Conservation (phyloP, 2,329 filamentous ascomycete genomes). For the Fusarium sacchari region DNA sequence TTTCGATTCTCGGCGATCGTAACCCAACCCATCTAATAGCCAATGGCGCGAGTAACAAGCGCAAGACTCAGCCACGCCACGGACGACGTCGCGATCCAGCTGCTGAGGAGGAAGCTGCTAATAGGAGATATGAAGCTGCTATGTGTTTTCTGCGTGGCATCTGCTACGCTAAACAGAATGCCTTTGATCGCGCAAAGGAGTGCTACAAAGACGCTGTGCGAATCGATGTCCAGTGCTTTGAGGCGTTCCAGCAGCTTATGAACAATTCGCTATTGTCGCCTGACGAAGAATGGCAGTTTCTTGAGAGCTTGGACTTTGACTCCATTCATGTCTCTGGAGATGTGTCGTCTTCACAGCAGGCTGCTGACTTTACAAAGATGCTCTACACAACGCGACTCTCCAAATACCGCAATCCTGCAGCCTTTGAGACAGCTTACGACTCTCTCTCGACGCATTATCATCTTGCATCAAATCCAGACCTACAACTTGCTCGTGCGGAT, state of each 20-base stretch:
- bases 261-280: slow-evolving; percentile 92
- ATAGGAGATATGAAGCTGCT: slow-evolving; percentile 88
- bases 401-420: slow-evolving; percentile 89
- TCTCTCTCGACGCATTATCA: slow-evolving; percentile 94
- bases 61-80: slow-evolving; percentile 51
- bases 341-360: slow-evolving; percentile 78
- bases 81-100: slow-evolving; percentile 48
- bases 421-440: slow-evolving; percentile 87
- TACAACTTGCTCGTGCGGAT: slow-evolving; percentile 89
- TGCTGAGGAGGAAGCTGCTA: slow-evolving; percentile 74
- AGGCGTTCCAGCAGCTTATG: slow-evolving; percentile 98
- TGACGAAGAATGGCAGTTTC: slow-evolving; percentile 88
- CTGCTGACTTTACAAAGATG: slow-evolving; percentile 93
- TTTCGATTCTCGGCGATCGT: slow-evolving; percentile 86
- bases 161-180: slow-evolving; percentile 96
- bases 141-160: slow-evolving; percentile 97
- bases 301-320: slow-evolving; percentile 91
- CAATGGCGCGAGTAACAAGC: slow-evolving; percentile 56
- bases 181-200: slow-evolving; percentile 95
- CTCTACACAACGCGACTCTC: slow-evolving; percentile 95
- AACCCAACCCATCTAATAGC: slow-evolving; percentile 90
- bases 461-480: slow-evolving; percentile 84
- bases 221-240: slow-evolving; percentile 98
- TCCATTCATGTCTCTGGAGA: slow-evolving; percentile 75
- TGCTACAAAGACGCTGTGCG: slow-evolving; percentile 98